phyloP scores from a whole-genome alignment of 805 yeast genomes.

The Limtongia smithiae region DNA sequence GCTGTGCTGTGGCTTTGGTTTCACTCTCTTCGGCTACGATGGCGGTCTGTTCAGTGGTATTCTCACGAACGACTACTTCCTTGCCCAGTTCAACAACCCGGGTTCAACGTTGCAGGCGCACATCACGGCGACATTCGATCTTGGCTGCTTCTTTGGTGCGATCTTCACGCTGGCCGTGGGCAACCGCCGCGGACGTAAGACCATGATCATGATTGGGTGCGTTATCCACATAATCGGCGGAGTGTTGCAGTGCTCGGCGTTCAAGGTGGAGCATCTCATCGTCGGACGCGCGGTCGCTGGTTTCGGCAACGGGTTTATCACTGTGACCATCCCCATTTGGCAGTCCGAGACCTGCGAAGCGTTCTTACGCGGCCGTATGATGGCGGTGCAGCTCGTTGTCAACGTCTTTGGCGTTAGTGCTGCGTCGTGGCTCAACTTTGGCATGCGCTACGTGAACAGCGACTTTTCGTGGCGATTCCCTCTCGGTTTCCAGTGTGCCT shows the following conservation, averaged over 20 bases:
- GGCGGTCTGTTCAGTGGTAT: conserved; percentile 82
- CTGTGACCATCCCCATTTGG: conserved; percentile 64
- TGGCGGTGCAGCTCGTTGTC: conserved; percentile 59
- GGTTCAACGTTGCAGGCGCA: no score
- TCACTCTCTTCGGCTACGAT: conserved; percentile 59
- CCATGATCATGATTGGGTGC: neutral
- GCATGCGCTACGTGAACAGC: conserved; percentile 47
- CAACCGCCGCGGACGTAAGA: no score
- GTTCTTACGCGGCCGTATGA: conserved; percentile 59
- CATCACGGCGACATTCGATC: no score
- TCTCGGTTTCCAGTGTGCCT: conserved; percentile 54
- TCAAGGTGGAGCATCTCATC: conserved; percentile 62
- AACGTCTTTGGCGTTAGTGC: conserved; percentile 64
- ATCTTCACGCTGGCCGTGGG: no score
- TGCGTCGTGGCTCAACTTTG: conserved; percentile 70
- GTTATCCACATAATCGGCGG: conserved; percentile 16
- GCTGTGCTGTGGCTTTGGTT: neutral
- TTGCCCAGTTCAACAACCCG: no score
- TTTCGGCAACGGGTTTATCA: conserved; percentile 31
- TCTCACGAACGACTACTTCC: conserved; percentile 56
- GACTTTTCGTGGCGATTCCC: conserved; percentile 64
- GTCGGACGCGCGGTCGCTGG: conserved; percentile 54
- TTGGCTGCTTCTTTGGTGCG: no score
- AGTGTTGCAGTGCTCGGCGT: conserved; percentile 57
- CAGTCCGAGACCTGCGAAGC: conserved; percentile 66